phyloP scores from a whole-genome alignment of 768 basidiomycete genomes.

The Exidia glandulosa region DNA sequence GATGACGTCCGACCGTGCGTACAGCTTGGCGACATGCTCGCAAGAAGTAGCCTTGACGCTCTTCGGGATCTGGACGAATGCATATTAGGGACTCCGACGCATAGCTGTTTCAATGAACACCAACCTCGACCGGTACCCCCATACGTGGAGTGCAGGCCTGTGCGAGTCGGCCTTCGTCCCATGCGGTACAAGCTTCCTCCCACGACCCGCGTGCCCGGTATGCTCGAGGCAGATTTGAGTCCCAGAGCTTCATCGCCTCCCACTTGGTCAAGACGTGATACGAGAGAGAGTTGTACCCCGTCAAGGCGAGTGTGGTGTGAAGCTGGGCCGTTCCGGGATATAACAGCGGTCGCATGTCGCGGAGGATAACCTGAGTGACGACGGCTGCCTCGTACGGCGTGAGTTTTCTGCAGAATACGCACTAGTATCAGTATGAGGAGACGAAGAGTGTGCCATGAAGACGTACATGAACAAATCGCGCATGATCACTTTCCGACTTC shows the following conservation, averaged over 20 bases:
- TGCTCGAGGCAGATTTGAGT: constrained; percentile 42
- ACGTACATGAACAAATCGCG: constrained; percentile 39
- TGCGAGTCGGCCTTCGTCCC: constrained; percentile 21
- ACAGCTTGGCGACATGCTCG: constrained; percentile 38
- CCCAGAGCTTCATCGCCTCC: constrained; percentile 66
- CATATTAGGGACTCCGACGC: background rate
- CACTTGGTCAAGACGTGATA: constrained; percentile 43
- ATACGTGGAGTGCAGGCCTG: constrained; percentile 29
- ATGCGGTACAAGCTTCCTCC: constrained; percentile 37
- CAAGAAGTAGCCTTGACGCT: constrained; percentile 63
- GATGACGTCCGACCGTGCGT: constrained; percentile 33
- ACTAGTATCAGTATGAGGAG: background rate
- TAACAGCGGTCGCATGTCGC: constrained; percentile 71
- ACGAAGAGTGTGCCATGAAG: background rate
- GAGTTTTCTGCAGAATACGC: constrained; percentile 22
- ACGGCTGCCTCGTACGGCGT: constrained; percentile 53
- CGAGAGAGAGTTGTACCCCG: constrained; percentile 45
- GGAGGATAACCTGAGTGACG: constrained; percentile 79
- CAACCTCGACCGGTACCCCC: constrained; percentile 55
- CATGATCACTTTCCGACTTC: constrained; percentile 30
- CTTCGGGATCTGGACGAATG: constrained; percentile 55
- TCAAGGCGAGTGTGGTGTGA: constrained; percentile 40
- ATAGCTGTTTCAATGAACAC: constrained; percentile 3
- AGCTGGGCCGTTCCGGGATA: constrained; percentile 47
- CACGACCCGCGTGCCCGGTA: constrained; percentile 48